These are phyloP conservation scores for Pichia rugopelliculosa DNA, from an alignment of 805 yeast species.

Conservation along the genomic window DNA sequence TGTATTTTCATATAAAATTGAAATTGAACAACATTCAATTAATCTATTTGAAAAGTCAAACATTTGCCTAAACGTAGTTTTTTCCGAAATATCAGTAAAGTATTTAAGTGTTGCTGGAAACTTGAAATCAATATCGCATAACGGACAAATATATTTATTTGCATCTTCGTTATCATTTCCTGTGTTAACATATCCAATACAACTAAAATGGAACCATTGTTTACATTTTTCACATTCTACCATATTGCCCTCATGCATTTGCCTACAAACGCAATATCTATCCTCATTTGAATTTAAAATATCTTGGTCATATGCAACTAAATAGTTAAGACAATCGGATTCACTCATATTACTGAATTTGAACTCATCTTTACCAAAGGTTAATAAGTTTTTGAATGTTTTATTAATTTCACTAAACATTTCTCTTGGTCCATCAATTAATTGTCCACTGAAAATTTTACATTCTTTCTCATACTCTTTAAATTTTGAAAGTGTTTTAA, in stretches of 20 bases:
- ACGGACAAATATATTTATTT: conserved; percentile 42
- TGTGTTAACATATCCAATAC: conserved; percentile 36
- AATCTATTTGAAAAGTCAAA: not conserved
- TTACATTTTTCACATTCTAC: conserved; percentile 62
- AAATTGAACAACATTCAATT: not conserved
- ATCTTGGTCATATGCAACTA: conserved; percentile 9
- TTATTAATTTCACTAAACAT: conserved; percentile 4
- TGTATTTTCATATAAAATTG: not conserved
- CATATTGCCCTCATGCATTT: conserved; percentile 52
- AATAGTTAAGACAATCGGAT: conserved; percentile 6
- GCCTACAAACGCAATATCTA: conserved; percentile 56
- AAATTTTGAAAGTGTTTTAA: not conserved
- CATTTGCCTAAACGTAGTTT: conserved; percentile 1
- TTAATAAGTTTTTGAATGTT: not conserved
- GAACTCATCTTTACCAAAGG: conserved; percentile 9
- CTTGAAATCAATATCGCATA: conserved; percentile 36
- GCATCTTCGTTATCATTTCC: conserved; percentile 17
- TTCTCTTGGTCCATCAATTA: conserved; percentile 2
- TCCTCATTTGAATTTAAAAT: conserved; percentile 15
- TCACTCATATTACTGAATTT: conserved; percentile 4
- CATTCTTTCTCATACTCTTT: not conserved
- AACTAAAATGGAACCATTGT: conserved; percentile 64
- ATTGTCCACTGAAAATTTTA: conserved; percentile 1
- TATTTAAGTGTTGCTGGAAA: conserved; percentile 16
- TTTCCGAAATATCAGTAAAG: conserved; percentile 6